These are phyloP conservation scores for Penicillium tannophilum DNA, from an alignment of 495 filamentous ascomycete genomes.

Conservation along the genomic window DNA sequence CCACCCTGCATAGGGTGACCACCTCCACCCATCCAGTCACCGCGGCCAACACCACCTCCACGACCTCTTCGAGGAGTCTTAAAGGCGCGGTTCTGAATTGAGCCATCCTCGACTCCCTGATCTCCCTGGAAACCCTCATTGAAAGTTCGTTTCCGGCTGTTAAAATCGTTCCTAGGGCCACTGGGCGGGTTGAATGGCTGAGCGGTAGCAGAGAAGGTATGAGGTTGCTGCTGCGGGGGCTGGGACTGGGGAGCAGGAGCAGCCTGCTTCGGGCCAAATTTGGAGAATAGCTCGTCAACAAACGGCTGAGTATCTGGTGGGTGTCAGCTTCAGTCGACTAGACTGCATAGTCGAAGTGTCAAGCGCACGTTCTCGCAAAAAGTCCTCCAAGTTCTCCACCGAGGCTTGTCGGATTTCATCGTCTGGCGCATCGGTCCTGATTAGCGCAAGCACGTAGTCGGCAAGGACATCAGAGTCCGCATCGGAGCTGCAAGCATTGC, in stretches of 20 bases:
- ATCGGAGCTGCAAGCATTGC: conserved; percentile 65
- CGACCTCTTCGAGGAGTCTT: conserved; percentile 77
- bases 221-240: conserved; percentile 44
- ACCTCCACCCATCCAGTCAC: conserved; percentile 47
- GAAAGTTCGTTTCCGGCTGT: conserved; percentile 58
- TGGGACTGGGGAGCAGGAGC: conserved; percentile 53
- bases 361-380: conserved; percentile 73
- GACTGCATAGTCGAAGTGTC: conserved; percentile 19
- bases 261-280: conserved; percentile 59
- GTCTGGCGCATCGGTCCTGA: conserved; percentile 76
- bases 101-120: conserved; percentile 40
- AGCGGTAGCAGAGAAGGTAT: conserved; percentile 26
- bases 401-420: conserved; percentile 72
- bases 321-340: conserved; percentile 16
- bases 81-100: conserved; percentile 56
- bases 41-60: conserved; percentile 57
- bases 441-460: conserved; percentile 91
- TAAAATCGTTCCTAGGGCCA: conserved; percentile 35
- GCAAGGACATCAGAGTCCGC: conserved; percentile 94
- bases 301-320: conserved; percentile 68
- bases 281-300: conserved; percentile 82
- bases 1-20: conserved; percentile 17
- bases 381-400: conserved; percentile 80
- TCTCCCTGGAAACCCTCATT: conserved; percentile 60
- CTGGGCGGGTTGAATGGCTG: conserved; percentile 39